Conservation (phyloP, 805 yeast species). For the Candida ipomoeae region DNA sequence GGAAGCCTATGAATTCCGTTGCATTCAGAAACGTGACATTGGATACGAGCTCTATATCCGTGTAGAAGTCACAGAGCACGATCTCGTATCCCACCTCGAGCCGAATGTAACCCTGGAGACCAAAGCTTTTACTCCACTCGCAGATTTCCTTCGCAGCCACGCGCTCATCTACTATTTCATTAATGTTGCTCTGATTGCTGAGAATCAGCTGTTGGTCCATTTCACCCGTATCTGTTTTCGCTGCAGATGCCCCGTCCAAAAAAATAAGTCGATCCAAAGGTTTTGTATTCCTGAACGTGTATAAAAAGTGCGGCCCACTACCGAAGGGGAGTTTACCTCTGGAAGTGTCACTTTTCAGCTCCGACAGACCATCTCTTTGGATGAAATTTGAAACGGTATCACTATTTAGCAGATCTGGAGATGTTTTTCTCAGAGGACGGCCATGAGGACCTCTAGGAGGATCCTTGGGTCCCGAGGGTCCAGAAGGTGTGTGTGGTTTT, state of each 20-base stretch:
- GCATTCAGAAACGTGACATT: slow-evolving; percentile 38
- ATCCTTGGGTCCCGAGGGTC: not conserved
- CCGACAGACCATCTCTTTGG: not conserved
- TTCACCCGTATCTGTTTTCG: slow-evolving; percentile 52
- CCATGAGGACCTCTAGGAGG: not conserved
- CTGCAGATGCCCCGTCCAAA: slow-evolving; percentile 70
- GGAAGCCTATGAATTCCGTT: slow-evolving; percentile 37
- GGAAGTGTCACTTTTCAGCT: not conserved
- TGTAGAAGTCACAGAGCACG: slow-evolving; percentile 55
- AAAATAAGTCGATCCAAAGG: slow-evolving; percentile 49
- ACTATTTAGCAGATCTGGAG: not conserved
- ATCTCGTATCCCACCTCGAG: slow-evolving; percentile 61
- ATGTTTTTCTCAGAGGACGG: not conserved
- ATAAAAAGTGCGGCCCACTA: slow-evolving; percentile 20
- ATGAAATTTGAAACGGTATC: not conserved
- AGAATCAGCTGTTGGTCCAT: slow-evolving; percentile 47
- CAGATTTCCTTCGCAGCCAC: slow-evolving; percentile 49
- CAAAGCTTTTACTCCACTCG: slow-evolving; percentile 50
- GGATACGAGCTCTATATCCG: slow-evolving; percentile 44
- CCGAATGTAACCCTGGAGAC: slow-evolving; percentile 56
- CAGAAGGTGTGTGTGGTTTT: slow-evolving; percentile 4
- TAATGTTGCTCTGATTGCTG: slow-evolving; percentile 19
- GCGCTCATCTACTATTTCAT: slow-evolving; percentile 34
- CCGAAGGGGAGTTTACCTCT: not conserved
- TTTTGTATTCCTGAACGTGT: slow-evolving; percentile 45